Base-by-base conservation (phyloP, 106 monocot genomes). In the Allium cepa region DNA sequence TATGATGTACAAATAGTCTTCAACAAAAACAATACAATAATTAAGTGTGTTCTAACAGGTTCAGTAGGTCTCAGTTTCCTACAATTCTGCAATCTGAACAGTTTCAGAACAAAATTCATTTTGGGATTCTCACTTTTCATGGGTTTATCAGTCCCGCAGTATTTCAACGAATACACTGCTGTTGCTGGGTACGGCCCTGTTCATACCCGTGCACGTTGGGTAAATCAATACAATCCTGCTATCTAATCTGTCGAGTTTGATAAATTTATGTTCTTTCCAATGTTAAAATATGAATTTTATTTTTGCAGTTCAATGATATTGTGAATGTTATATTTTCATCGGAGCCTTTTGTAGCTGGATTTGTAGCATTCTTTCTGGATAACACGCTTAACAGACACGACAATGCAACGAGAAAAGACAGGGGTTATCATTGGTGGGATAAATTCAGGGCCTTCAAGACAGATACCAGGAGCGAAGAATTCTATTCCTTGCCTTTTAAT, bases 121-220 rank as follows among this genome's bases (percentile, higher is more conserved):
- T 53, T 97, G 1, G 96, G 96, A 10, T 88, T 97, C 66, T 88
- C 96, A 46, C 1, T 97, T 9, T 97, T 97, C 63, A 84, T 97
- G 88, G 95, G 91, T 51, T 69, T 97, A 53, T 97, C 96, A 4
- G 80, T 97, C 69, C 92, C 96, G 13, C 96, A 97, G n/a, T 97
- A 97, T 79, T 97, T 97, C 84, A 97, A 97, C 10, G 96, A 97
- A 69, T 97, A 97, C 81, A 97, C 96, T 11, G 78, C 96, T 14
- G 96, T 92, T 64, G 96, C 96, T 65, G 86, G 96, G 51, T 97
- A 86, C 77, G 96, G 91, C 26, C 91, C 96, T 15, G 88, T 88
- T 60, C 96, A 92, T 73, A 97, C 96, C 50, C 50, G 67, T 57
- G 79, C 88, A 45, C 74, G 88, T 83, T 97, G 96, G 94, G 94